Evolutionary conservation across 1,284 basidiomycete genomes (phyloP), one percentile per base, ranked within the genome.

Genomic region (Agroathelia rolfsii): DNA sequence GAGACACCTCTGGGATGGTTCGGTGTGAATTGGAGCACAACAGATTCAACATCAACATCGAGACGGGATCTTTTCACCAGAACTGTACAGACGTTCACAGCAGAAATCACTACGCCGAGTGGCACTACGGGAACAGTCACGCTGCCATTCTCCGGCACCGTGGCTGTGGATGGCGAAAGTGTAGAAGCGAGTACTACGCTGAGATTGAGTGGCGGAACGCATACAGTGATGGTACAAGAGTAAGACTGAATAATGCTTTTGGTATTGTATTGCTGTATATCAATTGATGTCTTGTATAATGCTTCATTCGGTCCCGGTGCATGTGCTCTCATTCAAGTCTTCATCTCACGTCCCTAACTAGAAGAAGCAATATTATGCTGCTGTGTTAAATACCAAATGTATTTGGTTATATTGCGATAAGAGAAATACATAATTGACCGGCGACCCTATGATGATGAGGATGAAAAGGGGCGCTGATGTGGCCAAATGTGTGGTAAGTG

Each of bases 1-100:
- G 56, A 57, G 41, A 67, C 66, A 1, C 43, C 50, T 0, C 47
- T 67, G 6, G 66, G 66, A 2, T 58, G 55, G 52, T 69, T 59
- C 40, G 56, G 58, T 3, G 64, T 54, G 4, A 44, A 43, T 10
- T 68, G 65, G 65, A 43, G 10, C 13, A 19, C 18, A 24, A n/a
- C 9, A n/a, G 8, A 10, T 12, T 24, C 8, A 24, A 8, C 22
- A n/a, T 24, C 22, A 24, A n/a, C n/a, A n/a, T n/a, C n/a, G n/a
- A 24, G 22, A 24, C 22, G 22, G 22, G 22, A n/a, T 24, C 9
- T 8, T n/a, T n/a, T 8, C 9, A 24, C 22, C 22, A 24, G 22
- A 24, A 24, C n/a, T 8, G 22, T n/a, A 24, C 9, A 13, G 20
- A 30, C 17, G 6, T 30, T 30, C 12, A 30, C 28, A 6, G 9